phyloP scores from a whole-genome alignment of 768 basidiomycete species.

The Fibroporia radiculosa region DNA sequence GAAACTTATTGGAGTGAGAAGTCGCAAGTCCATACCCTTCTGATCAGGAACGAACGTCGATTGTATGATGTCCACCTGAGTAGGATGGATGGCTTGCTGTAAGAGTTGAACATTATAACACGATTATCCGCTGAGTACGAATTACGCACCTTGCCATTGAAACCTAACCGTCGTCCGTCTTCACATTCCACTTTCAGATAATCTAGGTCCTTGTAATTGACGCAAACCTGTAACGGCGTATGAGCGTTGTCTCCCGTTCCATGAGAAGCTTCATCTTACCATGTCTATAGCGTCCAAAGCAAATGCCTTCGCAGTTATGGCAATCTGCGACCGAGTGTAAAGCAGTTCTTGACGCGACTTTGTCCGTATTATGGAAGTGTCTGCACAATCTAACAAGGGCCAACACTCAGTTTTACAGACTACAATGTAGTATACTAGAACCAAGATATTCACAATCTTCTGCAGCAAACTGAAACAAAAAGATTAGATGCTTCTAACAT shows the following conservation, averaged over 20 bases:
- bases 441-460: constrained; percentile 67
- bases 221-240: constrained; percentile 56
- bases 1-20: not conserved
- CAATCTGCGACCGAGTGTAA: constrained; percentile 77
- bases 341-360: constrained; percentile 68
- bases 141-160: constrained; percentile 72
- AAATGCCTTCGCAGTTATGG: constrained; percentile 77
- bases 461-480: constrained; percentile 67
- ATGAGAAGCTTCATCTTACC: constrained; percentile 34
- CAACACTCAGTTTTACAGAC: not conserved
- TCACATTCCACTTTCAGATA: constrained; percentile 65
- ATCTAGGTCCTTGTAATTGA: constrained; percentile 72
- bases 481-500: not conserved
- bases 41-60: constrained; percentile 68
- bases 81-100: constrained; percentile 93
- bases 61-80: constrained; percentile 73
- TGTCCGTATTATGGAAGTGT: constrained; percentile 76
- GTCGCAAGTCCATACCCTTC: constrained; percentile 37
- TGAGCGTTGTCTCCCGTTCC: not conserved
- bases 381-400: constrained; percentile 66
- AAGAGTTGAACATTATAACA: not conserved
- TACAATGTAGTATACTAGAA: not conserved
- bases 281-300: constrained; percentile 85
- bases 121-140: not conserved
- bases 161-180: constrained; percentile 78